These are phyloP conservation scores for Plasmodium blacklocki DNA, from an alignment of 169 alveolate species.

Conservation along the genomic window DNA sequence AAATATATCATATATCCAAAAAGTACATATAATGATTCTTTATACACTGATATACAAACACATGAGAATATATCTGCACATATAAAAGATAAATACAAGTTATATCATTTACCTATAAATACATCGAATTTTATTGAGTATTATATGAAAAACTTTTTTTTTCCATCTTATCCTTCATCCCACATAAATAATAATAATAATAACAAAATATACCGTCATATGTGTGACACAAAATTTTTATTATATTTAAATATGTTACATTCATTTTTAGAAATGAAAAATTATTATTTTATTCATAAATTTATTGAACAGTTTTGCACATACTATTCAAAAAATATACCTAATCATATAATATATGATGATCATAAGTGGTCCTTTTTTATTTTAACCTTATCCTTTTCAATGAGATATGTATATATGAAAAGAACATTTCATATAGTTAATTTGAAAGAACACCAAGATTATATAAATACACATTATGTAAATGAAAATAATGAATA, in stretches of 20 bases:
- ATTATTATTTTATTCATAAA: conserved; percentile 19
- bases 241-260: conserved; percentile 33
- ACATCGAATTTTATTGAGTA: conserved; percentile 23
- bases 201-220: background rate
- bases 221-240: background rate
- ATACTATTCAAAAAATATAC: conserved; percentile 23
- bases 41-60: no score
- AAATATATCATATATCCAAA: conserved; percentile 1
- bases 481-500: no score
- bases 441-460: background rate
- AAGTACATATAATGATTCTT: background rate
- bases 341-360: background rate
- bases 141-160: conserved; percentile 45
- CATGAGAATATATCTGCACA: no score
- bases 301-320: conserved; percentile 55
- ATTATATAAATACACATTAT: no score
- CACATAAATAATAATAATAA: background rate
- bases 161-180: background rate
- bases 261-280: conserved; percentile 30
- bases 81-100: conserved; percentile 12
- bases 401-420: conserved; percentile 23
- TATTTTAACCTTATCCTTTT: conserved; percentile 44
- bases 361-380: conserved; percentile 44
- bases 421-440: conserved; percentile 16
- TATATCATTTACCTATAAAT: conserved; percentile 9